Evolutionary conservation across 345 rosid genomes (phyloP).

Genomic region (Eucalyptus grandis): DNA sequence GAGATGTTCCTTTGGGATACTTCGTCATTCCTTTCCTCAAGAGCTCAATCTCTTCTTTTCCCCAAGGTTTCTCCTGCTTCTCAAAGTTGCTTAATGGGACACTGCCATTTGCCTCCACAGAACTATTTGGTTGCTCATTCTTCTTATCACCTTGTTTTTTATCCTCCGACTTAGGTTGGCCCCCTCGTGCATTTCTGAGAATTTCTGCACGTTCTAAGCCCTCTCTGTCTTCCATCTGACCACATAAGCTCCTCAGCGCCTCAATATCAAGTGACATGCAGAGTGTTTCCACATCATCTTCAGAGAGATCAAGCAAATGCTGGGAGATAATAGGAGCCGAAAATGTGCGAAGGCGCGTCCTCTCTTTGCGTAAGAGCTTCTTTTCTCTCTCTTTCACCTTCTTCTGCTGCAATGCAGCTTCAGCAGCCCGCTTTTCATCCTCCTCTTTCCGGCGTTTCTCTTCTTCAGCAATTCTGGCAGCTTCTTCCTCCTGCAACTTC

Average conservation of each 20-base stretch:
- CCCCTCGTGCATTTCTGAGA: constrained; percentile 42
- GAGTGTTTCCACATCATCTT: constrained; percentile 70
- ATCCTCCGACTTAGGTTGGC: constrained; percentile 10
- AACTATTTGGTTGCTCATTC: constrained; percentile 39
- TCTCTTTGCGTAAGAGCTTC: constrained; percentile 86
- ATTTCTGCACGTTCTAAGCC: constrained; percentile 46
- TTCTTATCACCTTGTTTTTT: constrained; percentile 33
- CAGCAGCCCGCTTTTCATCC: constrained; percentile 74
- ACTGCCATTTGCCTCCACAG: constrained; percentile 29
- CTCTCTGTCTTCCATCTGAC: constrained; percentile 57
- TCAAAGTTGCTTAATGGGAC: constrained; percentile 15
- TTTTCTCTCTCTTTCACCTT: constrained; percentile 84
- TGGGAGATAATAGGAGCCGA: constrained; percentile 50
- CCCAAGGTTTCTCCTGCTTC: constrained; percentile 82
- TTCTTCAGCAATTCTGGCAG: constrained; percentile 73
- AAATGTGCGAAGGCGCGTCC: constrained; percentile 72
- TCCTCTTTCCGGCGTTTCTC: constrained; percentile 66
- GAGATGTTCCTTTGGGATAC: constrained; percentile 90
- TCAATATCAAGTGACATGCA: constrained; percentile 66
- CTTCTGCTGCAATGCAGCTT: constrained; percentile 76
- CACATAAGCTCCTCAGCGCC: constrained; percentile 64
- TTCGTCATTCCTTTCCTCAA: constrained; percentile 86
- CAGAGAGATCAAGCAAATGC: constrained; percentile 42
- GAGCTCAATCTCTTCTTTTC: constrained; percentile 82
- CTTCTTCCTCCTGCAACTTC: constrained; percentile 84